Base-by-base conservation (phyloP, 108 stramenopile genomes). In the Nitzschia sp. region DNA sequence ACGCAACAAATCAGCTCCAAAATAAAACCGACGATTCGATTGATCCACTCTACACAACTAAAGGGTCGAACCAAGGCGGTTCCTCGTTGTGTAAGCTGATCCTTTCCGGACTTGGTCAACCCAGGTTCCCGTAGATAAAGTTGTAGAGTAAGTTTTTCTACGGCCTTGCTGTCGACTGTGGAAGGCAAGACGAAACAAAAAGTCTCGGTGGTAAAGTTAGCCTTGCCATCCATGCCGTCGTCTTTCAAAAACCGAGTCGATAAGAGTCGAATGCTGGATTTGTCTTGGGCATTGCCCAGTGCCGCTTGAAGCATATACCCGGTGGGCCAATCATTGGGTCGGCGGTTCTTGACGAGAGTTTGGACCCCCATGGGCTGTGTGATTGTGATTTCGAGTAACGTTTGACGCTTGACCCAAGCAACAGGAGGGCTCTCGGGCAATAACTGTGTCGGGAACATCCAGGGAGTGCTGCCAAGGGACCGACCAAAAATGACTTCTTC, bases 371-470 rank as follows among this genome's bases (percentile, higher is more conserved):
- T 23, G 2, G 54, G 54, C 54, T 26, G 1, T 25, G 54, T 26
- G 1, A 54, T 27, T 1, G 23, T 15, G 15, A 54, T 27, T 26
- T 27, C 25, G 2, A 54, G 54, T 2, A 54, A 25, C 23, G 61
- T 63, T 27, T 64, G 62, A 0, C 48, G 65, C 24, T 21, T 47
- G 29, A 72, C 42, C 29, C 57, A 71, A 21, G 54, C 69, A 25
- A 17, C 46, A 8, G 74, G 35, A 11, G 74, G 74, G 24, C 57
- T 64, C 1, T 47, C 51, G 2, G 70, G 46, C 2, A 70, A 64
- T 13, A 79, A 21, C 0, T 71, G 58, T 2, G 75, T 42, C 2
- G 89, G 89, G 35, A 87, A 72, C 45, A 86, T 32, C 82, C 82
- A 85, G 15, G 83, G 77, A 0, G 36, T 51, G 51, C 75, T 77